A percentile compares a stretch with the other conserved stretches of the same genome.
These are phyloP conservation scores for Stachybotrys chartarum DNA, from an alignment of 2,329 filamentous ascomycete species.

Conservation along the genomic window DNA sequence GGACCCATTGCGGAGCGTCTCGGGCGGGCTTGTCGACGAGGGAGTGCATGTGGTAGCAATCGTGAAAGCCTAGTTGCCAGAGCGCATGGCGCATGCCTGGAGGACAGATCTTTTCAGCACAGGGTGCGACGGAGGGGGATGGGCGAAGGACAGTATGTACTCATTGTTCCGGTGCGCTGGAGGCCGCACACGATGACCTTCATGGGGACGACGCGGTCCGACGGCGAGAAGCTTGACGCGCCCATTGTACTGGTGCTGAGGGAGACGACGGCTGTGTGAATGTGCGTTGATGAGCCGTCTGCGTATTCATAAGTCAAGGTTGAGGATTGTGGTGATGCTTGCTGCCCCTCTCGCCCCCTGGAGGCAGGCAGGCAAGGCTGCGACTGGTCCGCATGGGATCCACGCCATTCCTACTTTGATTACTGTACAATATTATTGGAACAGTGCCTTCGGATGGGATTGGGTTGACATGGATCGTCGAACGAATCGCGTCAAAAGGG, in stretches of 20 bases:
- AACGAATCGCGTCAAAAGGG: too few relatives aligned
- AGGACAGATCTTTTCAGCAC: neutral
- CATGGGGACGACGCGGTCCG: conserved; percentile 28
- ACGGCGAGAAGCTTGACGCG: conserved; percentile 8
- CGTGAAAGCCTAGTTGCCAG: conserved; percentile 25
- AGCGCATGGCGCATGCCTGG: conserved; percentile 25
- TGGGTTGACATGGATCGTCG: too few relatives aligned
- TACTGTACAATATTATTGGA: too few relatives aligned
- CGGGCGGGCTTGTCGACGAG: conserved; percentile 15
- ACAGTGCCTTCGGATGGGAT: too few relatives aligned
- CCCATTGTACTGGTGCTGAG: neutral
- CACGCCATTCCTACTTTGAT: too few relatives aligned
- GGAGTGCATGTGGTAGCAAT: conserved; percentile 28
- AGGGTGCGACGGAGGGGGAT: neutral
- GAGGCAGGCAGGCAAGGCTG: too few relatives aligned
- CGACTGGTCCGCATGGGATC: too few relatives aligned
- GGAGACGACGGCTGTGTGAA: too few relatives aligned
- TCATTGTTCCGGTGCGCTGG: conserved; percentile 30
- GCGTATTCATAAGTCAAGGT: too few relatives aligned
- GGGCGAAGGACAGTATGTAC: conserved; percentile 14
- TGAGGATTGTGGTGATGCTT: too few relatives aligned
- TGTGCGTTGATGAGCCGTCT: too few relatives aligned
- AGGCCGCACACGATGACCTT: conserved; percentile 31
- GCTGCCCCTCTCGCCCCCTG: too few relatives aligned
- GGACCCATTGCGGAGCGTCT: conserved; percentile 20